Evolutionary conservation across 2,329 filamentous ascomycete species (phyloP).

Genomic region (Mycosphaerelloides madeirae): DNA sequence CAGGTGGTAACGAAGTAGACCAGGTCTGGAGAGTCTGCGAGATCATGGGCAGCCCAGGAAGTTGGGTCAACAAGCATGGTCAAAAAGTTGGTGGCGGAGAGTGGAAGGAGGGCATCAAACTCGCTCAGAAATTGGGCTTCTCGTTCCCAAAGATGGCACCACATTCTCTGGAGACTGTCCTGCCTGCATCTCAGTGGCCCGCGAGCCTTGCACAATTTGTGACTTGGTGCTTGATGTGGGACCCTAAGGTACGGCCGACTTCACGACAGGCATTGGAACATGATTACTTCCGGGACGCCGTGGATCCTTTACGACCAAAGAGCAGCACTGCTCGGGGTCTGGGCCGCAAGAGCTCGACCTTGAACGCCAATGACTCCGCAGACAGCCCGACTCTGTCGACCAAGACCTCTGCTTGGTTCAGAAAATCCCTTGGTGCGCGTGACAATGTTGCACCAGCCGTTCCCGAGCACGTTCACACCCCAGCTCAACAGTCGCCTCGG

Average conservation of each 20-base stretch:
- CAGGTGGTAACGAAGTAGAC: conserved; percentile 95
- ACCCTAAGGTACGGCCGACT: conserved; percentile 85
- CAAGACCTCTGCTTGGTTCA: conserved; percentile 89
- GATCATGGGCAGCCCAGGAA: conserved; percentile 97
- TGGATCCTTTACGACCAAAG: conserved; percentile 88
- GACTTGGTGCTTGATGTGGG: conserved; percentile 99
- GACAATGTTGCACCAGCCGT: conserved; percentile 64
- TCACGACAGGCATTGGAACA: conserved; percentile 91
- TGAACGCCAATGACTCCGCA: conserved; percentile 61
- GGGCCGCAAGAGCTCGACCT: conserved; percentile 83
- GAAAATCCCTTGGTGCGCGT: conserved; percentile 83
- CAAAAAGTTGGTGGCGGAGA: conserved; percentile 86
- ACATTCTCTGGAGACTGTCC: conserved; percentile 89
- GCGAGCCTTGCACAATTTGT: conserved; percentile 83
- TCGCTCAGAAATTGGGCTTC: conserved; percentile 94
- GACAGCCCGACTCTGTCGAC: conserved; percentile 60
- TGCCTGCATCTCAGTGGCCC: conserved; percentile 89
- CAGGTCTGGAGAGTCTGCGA: conserved; percentile 99
- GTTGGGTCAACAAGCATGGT: conserved; percentile 94
- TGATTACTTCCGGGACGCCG: conserved; percentile 88
- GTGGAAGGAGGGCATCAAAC: conserved; percentile 88
- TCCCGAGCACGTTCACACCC: conserved; percentile 37
- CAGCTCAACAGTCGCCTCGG: conserved; percentile 39
- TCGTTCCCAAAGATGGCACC: conserved; percentile 99
- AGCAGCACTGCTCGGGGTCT: conserved; percentile 79